Conservation (phyloP, 345 rosid species). For the Cardiospermum halicacabum region DNA sequence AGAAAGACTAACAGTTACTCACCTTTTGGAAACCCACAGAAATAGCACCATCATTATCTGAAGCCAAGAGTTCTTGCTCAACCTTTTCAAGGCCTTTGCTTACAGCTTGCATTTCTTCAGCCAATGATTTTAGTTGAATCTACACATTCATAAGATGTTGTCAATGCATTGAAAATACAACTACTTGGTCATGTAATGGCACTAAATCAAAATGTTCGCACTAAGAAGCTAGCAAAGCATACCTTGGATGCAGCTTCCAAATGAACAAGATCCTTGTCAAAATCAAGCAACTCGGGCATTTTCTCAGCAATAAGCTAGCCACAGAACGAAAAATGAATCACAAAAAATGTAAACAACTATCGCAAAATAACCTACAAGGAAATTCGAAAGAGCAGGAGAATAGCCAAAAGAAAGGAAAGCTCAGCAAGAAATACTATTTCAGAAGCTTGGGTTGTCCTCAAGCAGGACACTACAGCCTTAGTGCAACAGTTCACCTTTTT, state of each 20-base stretch:
- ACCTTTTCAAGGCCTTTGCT: slow-evolving; percentile 95
- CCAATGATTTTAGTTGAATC: slow-evolving; percentile 93
- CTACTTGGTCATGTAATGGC: background rate
- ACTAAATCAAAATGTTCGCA: slow-evolving; percentile 14
- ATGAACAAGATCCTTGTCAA: slow-evolving; percentile 81
- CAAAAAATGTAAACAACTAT: slow-evolving; percentile 5
- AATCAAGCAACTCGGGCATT: slow-evolving; percentile 88
- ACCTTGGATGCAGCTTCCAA: slow-evolving; percentile 98
- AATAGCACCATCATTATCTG: slow-evolving; percentile 78
- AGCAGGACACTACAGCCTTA: background rate
- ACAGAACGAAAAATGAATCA: slow-evolving; percentile 10
- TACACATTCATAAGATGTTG: slow-evolving; percentile 22
- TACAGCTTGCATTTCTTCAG: slow-evolving; percentile 99
- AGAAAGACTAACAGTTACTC: slow-evolving; percentile 20
- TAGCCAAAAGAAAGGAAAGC: background rate
- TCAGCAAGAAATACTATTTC: background rate
- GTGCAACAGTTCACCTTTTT: background rate
- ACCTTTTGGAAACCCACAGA: slow-evolving; percentile 88
- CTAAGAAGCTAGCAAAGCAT: slow-evolving; percentile 7
- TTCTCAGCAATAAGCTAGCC: slow-evolving; percentile 86
- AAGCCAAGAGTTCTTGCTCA: slow-evolving; percentile 77
- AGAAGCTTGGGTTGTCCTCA: background rate
- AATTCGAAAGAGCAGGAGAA: background rate
- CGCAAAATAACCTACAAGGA: background rate
- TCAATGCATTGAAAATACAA: background rate